Evolutionary conservation across 73 alveolate genomes (phyloP), one percentile per base, ranked within the genome.

Genomic region (Symbiodinium natans): DNA sequence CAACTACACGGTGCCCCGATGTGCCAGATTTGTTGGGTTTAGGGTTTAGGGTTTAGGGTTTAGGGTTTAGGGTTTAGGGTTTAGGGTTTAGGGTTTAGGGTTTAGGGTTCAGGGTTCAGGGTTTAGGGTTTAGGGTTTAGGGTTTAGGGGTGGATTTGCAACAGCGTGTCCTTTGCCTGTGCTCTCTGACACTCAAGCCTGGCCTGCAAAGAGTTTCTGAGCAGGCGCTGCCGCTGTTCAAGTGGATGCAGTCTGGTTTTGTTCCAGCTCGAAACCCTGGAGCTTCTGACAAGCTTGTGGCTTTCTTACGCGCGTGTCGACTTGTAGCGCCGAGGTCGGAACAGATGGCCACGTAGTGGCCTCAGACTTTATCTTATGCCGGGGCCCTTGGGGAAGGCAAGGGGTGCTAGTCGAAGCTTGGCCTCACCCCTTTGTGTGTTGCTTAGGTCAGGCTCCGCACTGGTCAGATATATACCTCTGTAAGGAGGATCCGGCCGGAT

Each of bases 201-300:
- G 15, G 40, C 80, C 3, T 63, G 39, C 36, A 63, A 31, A 27
- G 36, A 9, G 19, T 19, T 3, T 63, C n/a, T 13, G 10, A 34
- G 41, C 63, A 89, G 95, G 95, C 98, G 1, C 82, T 92, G n/a
- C 98, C 98, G 40, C 82, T 92, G 38, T 92, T 92, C 68, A 92
- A 92, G 86, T 92, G 98, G 98, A 74, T 75, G 90, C 92, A 92
- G 90, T 25, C 63, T 43, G 98, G 95, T 8, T 8, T 89, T 1
- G 48, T 68, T 39, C 95, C 95, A 8, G 95, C 56, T 40, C 41
- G 94, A 48, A 27, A 40, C 95, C 46, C 83, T 75, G 48, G 21
- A 41, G 1, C 46, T 77, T 11, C 86, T 13, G 59, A 46, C 59
- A n/a, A n/a, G n/a, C n/a, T n/a, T n/a, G n/a, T n/a, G n/a, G n/a